These are phyloP conservation scores for Fomitopsis betulina DNA, from an alignment of 1,284 basidiomycete genomes.

Conservation along the genomic window DNA sequence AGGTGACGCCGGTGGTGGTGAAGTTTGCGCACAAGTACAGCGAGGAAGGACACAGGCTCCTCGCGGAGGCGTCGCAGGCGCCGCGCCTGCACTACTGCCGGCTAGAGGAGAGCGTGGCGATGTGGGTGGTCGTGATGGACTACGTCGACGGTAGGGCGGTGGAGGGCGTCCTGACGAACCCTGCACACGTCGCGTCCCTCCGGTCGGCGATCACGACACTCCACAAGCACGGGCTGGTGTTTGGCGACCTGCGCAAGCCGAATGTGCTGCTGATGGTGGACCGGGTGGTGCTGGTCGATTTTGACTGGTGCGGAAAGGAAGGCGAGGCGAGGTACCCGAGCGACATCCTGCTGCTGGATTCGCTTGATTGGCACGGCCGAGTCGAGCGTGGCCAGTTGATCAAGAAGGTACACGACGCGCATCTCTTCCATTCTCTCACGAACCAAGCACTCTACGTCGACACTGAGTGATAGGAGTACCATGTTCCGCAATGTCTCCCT, in stretches of 20 bases:
- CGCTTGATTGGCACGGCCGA: neutral
- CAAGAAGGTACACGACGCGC: constrained; percentile 5
- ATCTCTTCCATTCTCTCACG: neutral
- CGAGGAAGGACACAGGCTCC: constrained; percentile 6
- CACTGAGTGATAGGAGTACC: no score
- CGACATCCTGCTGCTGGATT: neutral
- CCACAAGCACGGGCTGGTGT: constrained; percentile 16
- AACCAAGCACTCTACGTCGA: neutral
- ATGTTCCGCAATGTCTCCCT: no score
- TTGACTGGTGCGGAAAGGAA: constrained; percentile 19
- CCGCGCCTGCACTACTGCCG: constrained; percentile 8
- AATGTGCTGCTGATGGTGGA: constrained; percentile 14
- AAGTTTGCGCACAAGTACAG: constrained; percentile 15
- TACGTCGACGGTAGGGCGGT: constrained; percentile 2
- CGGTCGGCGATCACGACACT: constrained; percentile 11
- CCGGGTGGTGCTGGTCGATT: constrained; percentile 17
- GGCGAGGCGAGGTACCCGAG: constrained; percentile 10
- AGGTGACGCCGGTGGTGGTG: constrained; percentile 4
- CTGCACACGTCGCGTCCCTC: constrained; percentile 1
- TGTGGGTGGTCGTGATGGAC: constrained; percentile 22
- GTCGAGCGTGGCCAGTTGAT: constrained; percentile 5
- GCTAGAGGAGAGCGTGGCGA: constrained; percentile 1
- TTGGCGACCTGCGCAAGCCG: constrained; percentile 19
- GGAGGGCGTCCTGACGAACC: neutral
- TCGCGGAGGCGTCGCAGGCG: constrained; percentile 2